Conservation (phyloP, 768 basidiomycete genomes). For the Lentinus brumalis region DNA sequence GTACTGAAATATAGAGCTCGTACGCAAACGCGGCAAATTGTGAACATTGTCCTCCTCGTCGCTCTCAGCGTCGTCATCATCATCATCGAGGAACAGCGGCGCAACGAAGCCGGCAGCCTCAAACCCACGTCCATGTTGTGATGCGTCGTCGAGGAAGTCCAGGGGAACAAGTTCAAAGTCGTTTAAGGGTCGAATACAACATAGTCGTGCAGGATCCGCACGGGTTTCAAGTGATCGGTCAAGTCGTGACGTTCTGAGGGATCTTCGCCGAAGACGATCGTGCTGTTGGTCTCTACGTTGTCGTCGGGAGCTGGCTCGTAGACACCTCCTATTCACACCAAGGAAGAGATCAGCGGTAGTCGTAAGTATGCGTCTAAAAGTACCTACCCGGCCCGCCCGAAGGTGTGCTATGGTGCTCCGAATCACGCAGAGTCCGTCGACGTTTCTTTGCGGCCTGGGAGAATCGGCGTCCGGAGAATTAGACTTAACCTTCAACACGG, state of each 20-base stretch:
- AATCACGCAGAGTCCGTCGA: too few relatives aligned
- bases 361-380: too few relatives aligned
- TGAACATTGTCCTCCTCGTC: conserved; percentile 30
- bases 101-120: conserved; percentile 59
- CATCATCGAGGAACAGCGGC: conserved; percentile 49
- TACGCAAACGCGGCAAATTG: conserved; percentile 37
- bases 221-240: conserved; percentile 43
- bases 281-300: background rate
- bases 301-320: too few relatives aligned
- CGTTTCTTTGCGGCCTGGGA: too few relatives aligned
- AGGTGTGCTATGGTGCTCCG: too few relatives aligned
- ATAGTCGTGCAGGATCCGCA: conserved; percentile 59
- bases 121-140: conserved; percentile 38
- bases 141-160: conserved; percentile 45
- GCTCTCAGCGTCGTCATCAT: conserved; percentile 47
- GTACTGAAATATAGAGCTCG: conserved; percentile 45
- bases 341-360: too few relatives aligned
- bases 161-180: conserved; percentile 50
- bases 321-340: too few relatives aligned
- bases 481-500: too few relatives aligned
- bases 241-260: conserved; percentile 24
- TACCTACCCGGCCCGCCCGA: too few relatives aligned
- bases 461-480: too few relatives aligned
- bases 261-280: conserved; percentile 30
- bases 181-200: conserved; percentile 56